Base-by-base conservation (phyloP, 371 early-diverging fungal species). In the Blyttiomyces sp. region DNA sequence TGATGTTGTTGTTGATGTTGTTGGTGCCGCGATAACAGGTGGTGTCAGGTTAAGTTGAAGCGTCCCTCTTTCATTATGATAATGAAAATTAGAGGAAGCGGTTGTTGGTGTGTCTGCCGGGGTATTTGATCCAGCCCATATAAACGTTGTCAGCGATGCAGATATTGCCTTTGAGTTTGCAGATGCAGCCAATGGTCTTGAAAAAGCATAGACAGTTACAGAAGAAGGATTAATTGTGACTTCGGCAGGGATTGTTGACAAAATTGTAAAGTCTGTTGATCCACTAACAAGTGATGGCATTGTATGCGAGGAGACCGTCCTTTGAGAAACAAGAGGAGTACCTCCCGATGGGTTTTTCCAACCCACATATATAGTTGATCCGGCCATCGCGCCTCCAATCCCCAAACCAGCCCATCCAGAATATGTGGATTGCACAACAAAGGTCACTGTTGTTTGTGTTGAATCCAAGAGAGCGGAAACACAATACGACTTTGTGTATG, bases 361-460 rank as follows among this genome's bases (percentile, higher is more conserved):
- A 11, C 13, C 54, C 21, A 54, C 54, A 28, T 28, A 54, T 43
- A 54, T 54, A 17, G 39, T 54, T 6, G 54, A 42, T 17, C 54
- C 54, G 13, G 35, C 6, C 54, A 54, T 54, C n/a, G n/a, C n/a
- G 7, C 9, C 9, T 34, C 54, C 54, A n/a, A 32, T 17, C 5
- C 54, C 54, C n/a, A 54, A 11, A 19, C 43, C 39, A 6, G 27
- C 39, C 54, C 54, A 54, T 5, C 54, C 54, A n/a, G n/a, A n/a
- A n/a, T n/a, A n/a, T n/a, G n/a, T n/a, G n/a, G n/a, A n/a, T n/a
- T n/a, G n/a, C n/a, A n/a, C n/a, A n/a, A n/a, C n/a, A n/a, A n/a
- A n/a, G n/a, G n/a, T n/a, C n/a, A n/a, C n/a, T n/a, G n/a, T n/a
- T n/a, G n/a, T n/a, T n/a, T n/a, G n/a, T n/a, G n/a, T n/a, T n/a